Evolutionary conservation across 1,139 yeast species (phyloP), one percentile per base, ranked within the genome.

Genomic region (Torulaspora pretoriensis): DNA sequence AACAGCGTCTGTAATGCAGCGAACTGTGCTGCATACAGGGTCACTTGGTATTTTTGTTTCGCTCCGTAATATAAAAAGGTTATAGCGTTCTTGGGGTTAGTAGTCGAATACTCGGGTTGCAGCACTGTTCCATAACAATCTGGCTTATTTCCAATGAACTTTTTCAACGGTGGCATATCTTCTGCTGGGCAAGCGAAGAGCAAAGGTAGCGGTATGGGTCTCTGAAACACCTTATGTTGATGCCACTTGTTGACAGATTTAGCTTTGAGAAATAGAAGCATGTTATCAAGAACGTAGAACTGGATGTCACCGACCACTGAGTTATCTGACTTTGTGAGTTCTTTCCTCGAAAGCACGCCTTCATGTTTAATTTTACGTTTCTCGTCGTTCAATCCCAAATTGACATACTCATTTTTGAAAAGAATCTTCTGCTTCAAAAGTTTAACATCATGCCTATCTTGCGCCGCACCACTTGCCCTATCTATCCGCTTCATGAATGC

Each of bases 391-490:
- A 94, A 73, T 54, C 87, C 88, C 70, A 92, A 74, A 60, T 92
- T 89, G 25, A 90, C 89, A 60, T 83, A 86, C 63, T 90, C 96
- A 43, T 96, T 97, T 51, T 84, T 74, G 68, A 81, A 83, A 8
- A 81, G 73, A 40, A 83, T 69, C 51, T 80, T 77, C 63, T 92
- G 86, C 60, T 88, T 90, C 63, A 94, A 73, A 44, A 89, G 84
- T 74, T 89, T 84, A 51, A 92, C 75, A 57, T 89, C 88, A 68
- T 89, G 90, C 54, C 96, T 77, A 70, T 92, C 97, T 30, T 95
- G 92, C 40, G 95, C 88, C 58, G 84, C 90, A 66, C 98, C 98
- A 40, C 96, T 85, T 60, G 90, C 97, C 37, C 80, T 72, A 65
- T 94, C 94, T 55, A 92, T 89, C 63, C 85, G 78, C 24, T 76